Conservation (phyloP, 495 filamentous ascomycete species). For the Trichoderma orchidacearum region DNA sequence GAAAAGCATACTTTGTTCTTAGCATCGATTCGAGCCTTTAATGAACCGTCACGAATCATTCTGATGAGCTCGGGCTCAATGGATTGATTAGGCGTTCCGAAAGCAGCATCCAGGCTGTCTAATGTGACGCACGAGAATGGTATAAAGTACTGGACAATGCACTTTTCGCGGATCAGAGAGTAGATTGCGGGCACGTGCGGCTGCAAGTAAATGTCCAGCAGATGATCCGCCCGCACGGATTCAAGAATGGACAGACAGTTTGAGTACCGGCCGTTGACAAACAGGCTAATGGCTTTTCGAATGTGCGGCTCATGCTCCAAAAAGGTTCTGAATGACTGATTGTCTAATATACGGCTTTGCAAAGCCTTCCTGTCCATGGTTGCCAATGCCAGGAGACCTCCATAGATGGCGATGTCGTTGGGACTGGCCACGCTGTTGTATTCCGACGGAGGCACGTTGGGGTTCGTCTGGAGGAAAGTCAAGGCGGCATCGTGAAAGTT, state of each 20-base stretch:
- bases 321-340: conserved; percentile 65
- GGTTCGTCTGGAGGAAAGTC: conserved; percentile 48
- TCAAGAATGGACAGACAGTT: conserved; percentile 72
- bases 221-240: conserved; percentile 67
- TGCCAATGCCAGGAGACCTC: conserved; percentile 78
- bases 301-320: conserved; percentile 91
- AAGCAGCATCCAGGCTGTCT: conserved; percentile 53
- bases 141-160: conserved; percentile 80
- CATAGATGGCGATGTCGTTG: conserved; percentile 89
- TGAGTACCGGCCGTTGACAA: conserved; percentile 77
- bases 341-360: conserved; percentile 64
- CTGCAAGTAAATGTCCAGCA: conserved; percentile 80
- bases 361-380: conserved; percentile 72
- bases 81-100: conserved; percentile 36
- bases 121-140: conserved; percentile 67
- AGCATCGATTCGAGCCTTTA: conserved; percentile 76
- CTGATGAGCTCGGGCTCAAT: conserved; percentile 63
- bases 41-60: conserved; percentile 57
- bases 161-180: conserved; percentile 65
- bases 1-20: conserved; percentile 48
- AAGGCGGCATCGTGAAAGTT: conserved; percentile 61
- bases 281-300: conserved; percentile 75
- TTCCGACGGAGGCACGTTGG: conserved; percentile 33
- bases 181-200: conserved; percentile 59
- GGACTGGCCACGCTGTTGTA: conserved; percentile 64